phyloP scores from a whole-genome alignment of 2,329 filamentous ascomycete species.

The Pseudogymnoascus sp. region DNA sequence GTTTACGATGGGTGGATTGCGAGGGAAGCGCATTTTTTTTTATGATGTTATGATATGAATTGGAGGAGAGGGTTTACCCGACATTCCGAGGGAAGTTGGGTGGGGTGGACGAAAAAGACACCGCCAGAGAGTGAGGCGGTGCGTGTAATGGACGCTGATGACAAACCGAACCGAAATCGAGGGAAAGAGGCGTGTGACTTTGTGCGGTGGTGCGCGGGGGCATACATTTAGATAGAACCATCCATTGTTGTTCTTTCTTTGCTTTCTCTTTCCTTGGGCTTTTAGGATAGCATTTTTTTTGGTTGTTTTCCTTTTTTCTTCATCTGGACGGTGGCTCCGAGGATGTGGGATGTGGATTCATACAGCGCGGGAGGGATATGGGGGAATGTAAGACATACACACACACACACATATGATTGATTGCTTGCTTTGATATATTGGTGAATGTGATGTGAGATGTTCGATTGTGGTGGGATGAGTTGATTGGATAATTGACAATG shows the following conservation, averaged over 20 bases:
- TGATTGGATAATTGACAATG: not conserved
- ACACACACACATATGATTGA: not conserved
- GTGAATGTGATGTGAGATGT: not conserved
- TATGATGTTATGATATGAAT: conserved; percentile 3
- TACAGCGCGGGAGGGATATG: not conserved
- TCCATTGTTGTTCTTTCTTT: not conserved
- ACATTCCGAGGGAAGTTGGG: not conserved
- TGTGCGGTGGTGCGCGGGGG: conserved; percentile 1
- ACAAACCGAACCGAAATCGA: not conserved
- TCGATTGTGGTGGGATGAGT: not conserved
- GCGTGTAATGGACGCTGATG: conserved; percentile 2
- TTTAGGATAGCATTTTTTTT: not conserved
- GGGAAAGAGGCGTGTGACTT: conserved; percentile 1
- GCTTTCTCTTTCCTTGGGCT: not conserved
- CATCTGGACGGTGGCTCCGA: conserved; percentile 1
- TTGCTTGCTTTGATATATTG: not conserved
- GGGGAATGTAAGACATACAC: not conserved
- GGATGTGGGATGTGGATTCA: not conserved
- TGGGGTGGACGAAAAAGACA: not conserved
- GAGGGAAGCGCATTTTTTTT: not conserved
- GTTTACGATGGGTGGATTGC: not conserved
- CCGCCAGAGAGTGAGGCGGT: not conserved
- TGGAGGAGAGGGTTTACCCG: not conserved
- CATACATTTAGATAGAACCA: not conserved
- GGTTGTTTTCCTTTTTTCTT: not conserved